A percentile compares a stretch with the other conserved stretches of the same genome.
Evolutionary conservation across 1,139 yeast genomes (phyloP).

Genomic region (Pichia sp.): DNA sequence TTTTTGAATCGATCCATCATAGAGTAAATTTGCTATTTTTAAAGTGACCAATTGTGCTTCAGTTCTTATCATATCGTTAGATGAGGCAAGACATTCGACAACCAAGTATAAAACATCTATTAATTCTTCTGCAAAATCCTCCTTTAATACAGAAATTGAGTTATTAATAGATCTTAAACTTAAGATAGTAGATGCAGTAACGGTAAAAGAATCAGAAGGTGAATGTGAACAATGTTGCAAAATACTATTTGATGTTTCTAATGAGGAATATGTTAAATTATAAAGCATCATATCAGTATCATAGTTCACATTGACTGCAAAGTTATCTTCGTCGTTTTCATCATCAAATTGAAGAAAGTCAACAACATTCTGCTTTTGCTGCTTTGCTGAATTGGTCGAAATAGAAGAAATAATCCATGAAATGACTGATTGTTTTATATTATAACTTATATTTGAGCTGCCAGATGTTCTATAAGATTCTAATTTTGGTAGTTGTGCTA

Average conservation of each 20-base stretch:
- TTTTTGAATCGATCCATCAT: constrained; percentile 48
- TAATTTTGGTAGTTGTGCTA: neutral
- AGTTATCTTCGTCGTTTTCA: constrained; percentile 7
- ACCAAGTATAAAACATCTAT: constrained; percentile 53
- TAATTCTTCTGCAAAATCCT: constrained; percentile 41
- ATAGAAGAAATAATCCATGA: constrained; percentile 21
- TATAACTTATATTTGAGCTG: neutral
- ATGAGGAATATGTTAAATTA: constrained; percentile 13
- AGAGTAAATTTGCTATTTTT: constrained; percentile 48
- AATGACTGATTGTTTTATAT: constrained; percentile 10
- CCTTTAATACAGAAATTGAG: constrained; percentile 35
- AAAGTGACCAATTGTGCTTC: constrained; percentile 43
- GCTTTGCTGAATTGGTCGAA: neutral
- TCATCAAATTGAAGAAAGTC: constrained; percentile 29
- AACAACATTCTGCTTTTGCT: constrained; percentile 10
- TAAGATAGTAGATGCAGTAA: constrained; percentile 21
- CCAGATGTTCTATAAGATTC: neutral
- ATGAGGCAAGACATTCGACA: constrained; percentile 48
- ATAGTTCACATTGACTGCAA: constrained; percentile 7
- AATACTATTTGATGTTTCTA: constrained; percentile 18
- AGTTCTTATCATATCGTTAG: constrained; percentile 36
- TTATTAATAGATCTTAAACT: constrained; percentile 39
- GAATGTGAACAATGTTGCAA: constrained; percentile 13
- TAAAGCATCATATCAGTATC: neutral
- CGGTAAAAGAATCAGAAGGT: constrained; percentile 8